Evolutionary conservation across 805 yeast species (phyloP), one percentile per base, ranked within the genome.

Genomic region (Ogataea pini): DNA sequence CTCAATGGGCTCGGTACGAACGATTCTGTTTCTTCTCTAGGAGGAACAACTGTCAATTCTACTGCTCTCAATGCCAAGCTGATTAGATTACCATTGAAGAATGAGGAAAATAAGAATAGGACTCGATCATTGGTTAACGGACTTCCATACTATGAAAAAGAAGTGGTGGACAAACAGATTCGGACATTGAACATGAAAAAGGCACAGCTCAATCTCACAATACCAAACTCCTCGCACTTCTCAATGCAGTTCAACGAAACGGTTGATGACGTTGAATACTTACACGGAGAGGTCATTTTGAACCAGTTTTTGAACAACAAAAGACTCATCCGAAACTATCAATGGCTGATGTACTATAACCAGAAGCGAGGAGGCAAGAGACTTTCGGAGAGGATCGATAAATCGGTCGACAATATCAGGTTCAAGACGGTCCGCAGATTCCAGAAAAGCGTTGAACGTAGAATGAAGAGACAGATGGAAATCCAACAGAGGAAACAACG

Each of bases 301-400:
- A 77, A 77, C 55, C 71, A 71, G 37, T 71, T 75, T 31, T 54
- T 78, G 38, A 72, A 72, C 51, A 68, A 68, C 41, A 71, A 72
- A 13, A 60, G 82, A 46, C 57, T 67, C 4, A 55, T 70, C 25
- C 65, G 83, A 53, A 62, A 66, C 22, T 68, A 64, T 39, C 79
- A 72, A 58, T 79, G 84, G 84, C 54, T 61, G 18, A 67, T 67
- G 55, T 79, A 75, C 52, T 79, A 75, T 72, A 71, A 67, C 43
- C 65, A 67, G 25, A 76, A 72, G 54, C 58, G 68, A 18, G 81
- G 82, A 7, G 63, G 66, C 8, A 57, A 54, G 31, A 53, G 44
- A 17, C 47, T 65, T n/a, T 47, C 52, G 24, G 60, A 60, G 29
- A 51, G 48, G 19, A 44, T 55, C n/a, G 51, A 45, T 27, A 42